A percentile compares a stretch with the other conserved stretches of the same genome.
Conservation (phyloP, 164 flowering plant genomes). For the Magnolia kwangsiensis region DNA sequence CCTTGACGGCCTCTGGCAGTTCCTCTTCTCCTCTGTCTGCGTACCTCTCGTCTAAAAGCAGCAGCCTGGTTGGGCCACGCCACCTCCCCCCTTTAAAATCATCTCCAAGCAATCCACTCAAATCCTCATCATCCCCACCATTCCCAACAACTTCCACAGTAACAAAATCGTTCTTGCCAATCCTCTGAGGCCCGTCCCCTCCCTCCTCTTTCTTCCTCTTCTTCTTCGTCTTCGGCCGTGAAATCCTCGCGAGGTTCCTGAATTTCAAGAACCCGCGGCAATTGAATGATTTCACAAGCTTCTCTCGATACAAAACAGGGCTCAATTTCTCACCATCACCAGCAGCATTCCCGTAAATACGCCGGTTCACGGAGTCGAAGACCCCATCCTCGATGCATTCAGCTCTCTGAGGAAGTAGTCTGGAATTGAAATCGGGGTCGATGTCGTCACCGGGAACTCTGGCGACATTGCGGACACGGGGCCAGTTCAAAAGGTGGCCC, state of each 20-base stretch:
- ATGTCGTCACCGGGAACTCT: conserved; percentile 85
- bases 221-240: conserved; percentile 63
- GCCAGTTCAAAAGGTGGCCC: conserved; percentile 95
- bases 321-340: conserved; percentile 56
- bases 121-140: conserved; percentile 39
- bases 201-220: conserved; percentile 26
- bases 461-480: conserved; percentile 81
- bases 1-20: conserved; percentile 89
- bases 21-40: conserved; percentile 40
- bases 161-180: conserved; percentile 39
- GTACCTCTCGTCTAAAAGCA: conserved; percentile 83
- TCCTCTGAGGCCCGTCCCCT: conserved; percentile 23
- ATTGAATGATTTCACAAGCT: conserved; percentile 64
- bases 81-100: conserved; percentile 55
- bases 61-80: conserved; percentile 82
- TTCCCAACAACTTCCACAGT: conserved; percentile 62
- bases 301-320: conserved; percentile 71
- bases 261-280: conserved; percentile 64
- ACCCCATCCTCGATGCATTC: conserved; percentile 15
- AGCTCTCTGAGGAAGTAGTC: conserved; percentile 12
- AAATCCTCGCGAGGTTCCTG: conserved; percentile 71
- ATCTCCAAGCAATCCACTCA: conserved; percentile 66
- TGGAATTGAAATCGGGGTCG: conserved; percentile 41
- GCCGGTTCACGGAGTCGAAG: conserved; percentile 37
- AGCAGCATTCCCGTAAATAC: conserved; percentile 54